Base-by-base conservation (phyloP, 345 rosid species). In the Angophora floribunda region DNA sequence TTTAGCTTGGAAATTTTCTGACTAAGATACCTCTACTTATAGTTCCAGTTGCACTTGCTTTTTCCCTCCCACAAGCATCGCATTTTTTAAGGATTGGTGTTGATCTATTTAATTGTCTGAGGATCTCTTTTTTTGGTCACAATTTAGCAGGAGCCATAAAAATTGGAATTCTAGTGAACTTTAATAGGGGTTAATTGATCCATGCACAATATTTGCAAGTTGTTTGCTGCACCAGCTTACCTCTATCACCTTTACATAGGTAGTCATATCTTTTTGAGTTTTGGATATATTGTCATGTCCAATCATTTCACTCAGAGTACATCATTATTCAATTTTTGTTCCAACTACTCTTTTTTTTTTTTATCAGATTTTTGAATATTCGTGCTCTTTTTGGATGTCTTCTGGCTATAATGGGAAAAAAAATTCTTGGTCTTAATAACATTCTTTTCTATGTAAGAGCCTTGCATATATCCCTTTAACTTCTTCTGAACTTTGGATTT, bases 21-120 rank as follows among this genome's bases (percentile, higher is more conserved):
- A 14, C 41, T 13, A n/a, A n/a, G 67, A 28, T 26, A 61, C 13
- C 67, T 61, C 65, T 61, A 28, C 67, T 61, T 61, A 28, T 61
- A 61, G 15, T 3, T 26, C 67, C 75, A 63, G 9, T 63, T 63
- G 75, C 16, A 63, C 41, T n/a, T 63, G 36, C 75, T 63, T n/a
- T 63, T 6, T 63, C 75, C 30, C 19, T 63, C 75, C 65, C 4
- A 3, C 41, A 63, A n/a, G 75, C 36, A n/a, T n/a, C 0, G 36
- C 1, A n/a, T 63, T 63, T 2, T n/a, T 1, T 63, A 3, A n/a
- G 36, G 0, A n/a, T 13, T 0, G 41, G 19, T 14, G 36, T 63
- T 13, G 2, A 3, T 61, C 67, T 61, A 1, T 28, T 59, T 26
- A 59, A 61, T 24, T 28, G 67, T 6, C 67, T 65, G 16, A 65